Evolutionary conservation across 2,329 filamentous ascomycete species (phyloP).

Genomic region (Thielaviopsis musarum): DNA sequence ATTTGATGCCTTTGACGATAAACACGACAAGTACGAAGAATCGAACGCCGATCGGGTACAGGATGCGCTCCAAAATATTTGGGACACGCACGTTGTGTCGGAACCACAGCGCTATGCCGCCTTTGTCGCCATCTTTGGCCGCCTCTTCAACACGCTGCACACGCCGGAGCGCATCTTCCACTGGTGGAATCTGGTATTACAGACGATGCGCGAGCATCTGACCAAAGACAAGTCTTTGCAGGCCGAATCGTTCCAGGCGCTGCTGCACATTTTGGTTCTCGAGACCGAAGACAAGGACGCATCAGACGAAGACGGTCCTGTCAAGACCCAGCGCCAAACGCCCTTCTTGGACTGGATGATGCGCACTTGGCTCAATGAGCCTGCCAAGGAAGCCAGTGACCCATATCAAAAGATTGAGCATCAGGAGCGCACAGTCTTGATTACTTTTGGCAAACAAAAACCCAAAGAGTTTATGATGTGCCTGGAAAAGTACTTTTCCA

Average conservation of each 20-base stretch:
- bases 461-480: constrained; percentile 51
- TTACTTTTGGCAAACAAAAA: constrained; percentile 48
- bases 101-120: constrained; percentile 39
- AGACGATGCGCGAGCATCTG: constrained; percentile 24
- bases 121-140: constrained; percentile 53
- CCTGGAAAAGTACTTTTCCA: constrained; percentile 49
- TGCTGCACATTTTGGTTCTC: constrained; percentile 46
- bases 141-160: constrained; percentile 45
- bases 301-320: constrained; percentile 24
- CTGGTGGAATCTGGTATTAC: constrained; percentile 50
- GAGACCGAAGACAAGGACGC: constrained; percentile 39
- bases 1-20: constrained; percentile 51
- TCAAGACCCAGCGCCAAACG: constrained; percentile 20
- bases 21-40: constrained; percentile 51
- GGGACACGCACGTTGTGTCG: constrained; percentile 44
- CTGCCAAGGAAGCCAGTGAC: constrained; percentile 15
- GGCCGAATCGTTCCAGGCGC: constrained; percentile 44
- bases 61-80: constrained; percentile 53
- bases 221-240: constrained; percentile 46
- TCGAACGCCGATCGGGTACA: constrained; percentile 52
- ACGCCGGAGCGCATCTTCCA: constrained; percentile 45
- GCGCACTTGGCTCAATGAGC: constrained; percentile 37
- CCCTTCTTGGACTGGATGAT: constrained; percentile 41
- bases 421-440: constrained; percentile 33
- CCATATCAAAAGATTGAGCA: constrained; percentile 26